These are phyloP conservation scores for Penicillium cinerascens DNA, from an alignment of 495 filamentous ascomycete genomes.

Conservation along the genomic window DNA sequence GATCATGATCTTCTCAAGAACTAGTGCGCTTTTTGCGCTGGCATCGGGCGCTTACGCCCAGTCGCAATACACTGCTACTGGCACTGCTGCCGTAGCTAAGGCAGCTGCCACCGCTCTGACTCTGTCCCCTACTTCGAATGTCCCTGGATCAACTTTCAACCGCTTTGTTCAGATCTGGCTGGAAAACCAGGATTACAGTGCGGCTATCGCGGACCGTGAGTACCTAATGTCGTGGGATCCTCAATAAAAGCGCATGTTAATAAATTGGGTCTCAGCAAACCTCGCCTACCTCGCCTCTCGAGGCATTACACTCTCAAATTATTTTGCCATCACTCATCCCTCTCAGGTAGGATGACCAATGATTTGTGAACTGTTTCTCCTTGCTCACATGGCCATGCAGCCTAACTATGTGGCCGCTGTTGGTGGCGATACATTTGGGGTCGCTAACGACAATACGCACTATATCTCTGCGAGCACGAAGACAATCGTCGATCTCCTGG, in stretches of 20 bases:
- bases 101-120: conserved; percentile 10
- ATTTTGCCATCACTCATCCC: conserved; percentile 10
- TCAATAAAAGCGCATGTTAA: neutral
- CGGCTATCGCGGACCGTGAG: conserved; percentile 6
- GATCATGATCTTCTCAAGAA: conserved; percentile 5
- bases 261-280: conserved; percentile 1
- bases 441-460: neutral
- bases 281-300: conserved; percentile 10
- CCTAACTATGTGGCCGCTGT: conserved; percentile 10
- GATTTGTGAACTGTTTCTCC: neutral
- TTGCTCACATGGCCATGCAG: conserved; percentile 1
- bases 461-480: conserved; percentile 8
- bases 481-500: conserved; percentile 8
- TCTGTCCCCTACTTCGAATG: conserved; percentile 7
- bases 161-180: conserved; percentile 9
- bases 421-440: conserved; percentile 6
- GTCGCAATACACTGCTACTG: conserved; percentile 12
- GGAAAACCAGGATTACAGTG: conserved; percentile 10
- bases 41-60: conserved; percentile 1
- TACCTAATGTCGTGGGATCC: neutral
- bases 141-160: conserved; percentile 5
- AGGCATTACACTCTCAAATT: conserved; percentile 7
- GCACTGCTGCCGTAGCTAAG: conserved; percentile 8
- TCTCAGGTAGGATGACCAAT: conserved; percentile 5
- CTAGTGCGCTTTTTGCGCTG: conserved; percentile 4